Evolutionary conservation across 805 yeast species (phyloP).

Genomic region (Pichia gijzeniarum): DNA sequence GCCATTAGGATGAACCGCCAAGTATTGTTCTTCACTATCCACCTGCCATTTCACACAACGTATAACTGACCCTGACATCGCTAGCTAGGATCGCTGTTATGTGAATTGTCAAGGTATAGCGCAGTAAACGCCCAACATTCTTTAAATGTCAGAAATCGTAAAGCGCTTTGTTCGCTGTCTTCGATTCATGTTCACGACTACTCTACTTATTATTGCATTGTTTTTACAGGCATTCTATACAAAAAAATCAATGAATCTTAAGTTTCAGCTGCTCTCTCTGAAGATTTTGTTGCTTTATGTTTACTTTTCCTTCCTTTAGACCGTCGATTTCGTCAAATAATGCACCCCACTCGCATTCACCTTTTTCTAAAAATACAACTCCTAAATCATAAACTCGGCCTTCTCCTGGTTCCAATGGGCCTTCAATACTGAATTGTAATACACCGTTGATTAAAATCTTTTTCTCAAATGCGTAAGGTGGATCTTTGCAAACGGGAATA

Average conservation of each 20-base stretch:
- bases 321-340: conserved; percentile 42
- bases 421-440: conserved; percentile 48
- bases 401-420: conserved; percentile 38
- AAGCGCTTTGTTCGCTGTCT: too few relatives aligned
- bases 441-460: conserved; percentile 68
- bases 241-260: conserved; percentile 12
- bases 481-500: conserved; percentile 37
- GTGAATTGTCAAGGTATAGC: neutral
- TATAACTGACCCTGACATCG: conserved; percentile 55
- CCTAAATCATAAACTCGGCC: conserved; percentile 41
- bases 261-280: conserved; percentile 34
- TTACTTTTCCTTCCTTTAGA: conserved; percentile 18
- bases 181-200: too few relatives aligned
- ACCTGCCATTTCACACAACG: conserved; percentile 56
- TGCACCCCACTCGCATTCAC: conserved; percentile 78
- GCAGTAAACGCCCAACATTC: too few relatives aligned
- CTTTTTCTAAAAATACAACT: conserved; percentile 62
- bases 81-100: neutral
- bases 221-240: neutral
- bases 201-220: neutral
- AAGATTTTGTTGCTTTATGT: conserved; percentile 30
- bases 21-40: conserved; percentile 48
- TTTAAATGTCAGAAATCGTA: too few relatives aligned
- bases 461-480: conserved; percentile 38
- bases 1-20: conserved; percentile 70